Conservation (phyloP, 2,329 filamentous ascomycete species). For the Pseudocercospora cruenta region DNA sequence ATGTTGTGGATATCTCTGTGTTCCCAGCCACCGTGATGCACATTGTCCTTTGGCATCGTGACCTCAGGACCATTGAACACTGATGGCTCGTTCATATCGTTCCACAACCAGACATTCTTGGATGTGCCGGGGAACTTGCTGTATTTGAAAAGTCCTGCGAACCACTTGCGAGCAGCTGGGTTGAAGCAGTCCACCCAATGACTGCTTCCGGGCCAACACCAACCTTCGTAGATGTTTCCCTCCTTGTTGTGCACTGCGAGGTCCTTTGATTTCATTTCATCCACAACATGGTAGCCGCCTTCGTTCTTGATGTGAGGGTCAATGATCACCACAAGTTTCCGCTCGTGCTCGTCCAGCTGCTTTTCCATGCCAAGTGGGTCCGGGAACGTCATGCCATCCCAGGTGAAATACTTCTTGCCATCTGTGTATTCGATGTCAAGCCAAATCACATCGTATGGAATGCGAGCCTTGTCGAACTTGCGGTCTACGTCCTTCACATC, state of each 20-base stretch:
- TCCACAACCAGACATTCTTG: constrained; percentile 93
- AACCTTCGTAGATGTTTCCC: constrained; percentile 85
- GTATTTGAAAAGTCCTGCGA: constrained; percentile 85
- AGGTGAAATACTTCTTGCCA: constrained; percentile 97
- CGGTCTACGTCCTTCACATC: constrained; percentile 96
- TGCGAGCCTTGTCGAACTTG: constrained; percentile 92
- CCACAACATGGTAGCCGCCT: constrained; percentile 73
- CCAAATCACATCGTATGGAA: constrained; percentile 99
- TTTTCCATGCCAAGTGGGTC: constrained; percentile 86
- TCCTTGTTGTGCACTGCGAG: constrained; percentile 90
- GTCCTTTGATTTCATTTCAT: constrained; percentile 81
- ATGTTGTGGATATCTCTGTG: constrained; percentile 96
- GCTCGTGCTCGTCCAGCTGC: constrained; percentile 79
- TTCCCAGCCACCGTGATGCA: constrained; percentile 91
- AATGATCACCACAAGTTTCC: constrained; percentile 92
- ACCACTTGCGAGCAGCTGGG: constrained; percentile 88
- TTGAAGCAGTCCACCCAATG: constrained; percentile 97
- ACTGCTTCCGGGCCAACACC: constrained; percentile 98
- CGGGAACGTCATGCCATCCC: constrained; percentile 85
- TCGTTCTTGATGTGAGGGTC: constrained; percentile 98
- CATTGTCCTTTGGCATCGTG: constrained; percentile 98
- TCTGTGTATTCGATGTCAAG: constrained; percentile 97
- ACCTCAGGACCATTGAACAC: constrained; percentile 98
- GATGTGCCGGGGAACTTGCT: constrained; percentile 83
- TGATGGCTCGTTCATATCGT: constrained; percentile 99